phyloP scores from a whole-genome alignment of 768 basidiomycete species.

The Termitomyces sp. region DNA sequence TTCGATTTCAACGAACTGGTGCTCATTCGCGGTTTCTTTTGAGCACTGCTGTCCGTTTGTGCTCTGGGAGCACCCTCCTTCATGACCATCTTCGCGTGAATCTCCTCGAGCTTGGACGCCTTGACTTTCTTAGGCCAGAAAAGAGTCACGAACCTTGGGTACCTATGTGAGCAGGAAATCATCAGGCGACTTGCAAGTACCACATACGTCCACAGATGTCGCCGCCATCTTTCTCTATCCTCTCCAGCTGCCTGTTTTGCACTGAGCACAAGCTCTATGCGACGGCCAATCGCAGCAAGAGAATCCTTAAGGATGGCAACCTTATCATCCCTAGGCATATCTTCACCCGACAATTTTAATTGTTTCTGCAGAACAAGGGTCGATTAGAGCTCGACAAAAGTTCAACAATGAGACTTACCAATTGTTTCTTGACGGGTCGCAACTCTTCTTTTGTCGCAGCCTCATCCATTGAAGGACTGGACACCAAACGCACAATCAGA shows the following conservation, averaged over 20 bases:
- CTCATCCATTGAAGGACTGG: conserved; percentile 95
- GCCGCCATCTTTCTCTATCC: conserved; percentile 82
- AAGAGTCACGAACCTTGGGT: conserved; percentile 78
- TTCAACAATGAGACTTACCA: conserved; percentile 46
- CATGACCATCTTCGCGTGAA: conserved; percentile 95
- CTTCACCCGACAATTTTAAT: conserved; percentile 89
- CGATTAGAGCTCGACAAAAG: not conserved
- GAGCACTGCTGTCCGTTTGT: conserved; percentile 42
- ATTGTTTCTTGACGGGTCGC: conserved; percentile 94
- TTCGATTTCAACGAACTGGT: conserved; percentile 47
- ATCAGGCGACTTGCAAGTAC: not conserved
- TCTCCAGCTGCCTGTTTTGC: conserved; percentile 76
- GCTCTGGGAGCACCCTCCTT: conserved; percentile 70
- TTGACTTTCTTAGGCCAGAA: conserved; percentile 99
- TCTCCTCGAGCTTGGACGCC: conserved; percentile 89
- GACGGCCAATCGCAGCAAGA: conserved; percentile 86
- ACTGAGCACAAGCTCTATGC: conserved; percentile 82
- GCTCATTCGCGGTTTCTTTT: conserved; percentile 59
- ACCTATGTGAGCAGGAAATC: conserved; percentile 3
- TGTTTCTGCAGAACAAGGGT: conserved; percentile 62
- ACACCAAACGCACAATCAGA: conserved; percentile 6
- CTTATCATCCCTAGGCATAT: conserved; percentile 94
- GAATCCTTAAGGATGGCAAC: conserved; percentile 95
- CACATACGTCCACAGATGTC: conserved; percentile 96
- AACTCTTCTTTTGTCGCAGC: conserved; percentile 88